Evolutionary conservation across 129 eudicot genomes (phyloP).

Genomic region (Lactuca saligna): DNA sequence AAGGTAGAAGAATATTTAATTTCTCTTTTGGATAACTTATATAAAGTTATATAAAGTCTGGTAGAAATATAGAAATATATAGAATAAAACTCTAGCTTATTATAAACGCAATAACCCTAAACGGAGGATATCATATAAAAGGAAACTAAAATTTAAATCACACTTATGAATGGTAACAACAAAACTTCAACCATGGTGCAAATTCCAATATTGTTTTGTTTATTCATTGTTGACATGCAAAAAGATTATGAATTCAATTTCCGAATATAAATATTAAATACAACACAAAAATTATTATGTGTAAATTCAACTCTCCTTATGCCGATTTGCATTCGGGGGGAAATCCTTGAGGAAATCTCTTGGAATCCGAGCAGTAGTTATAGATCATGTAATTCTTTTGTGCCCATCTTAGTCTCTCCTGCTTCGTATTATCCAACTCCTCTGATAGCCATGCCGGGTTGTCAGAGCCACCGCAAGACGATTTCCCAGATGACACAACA

Average conservation of each 20-base stretch:
- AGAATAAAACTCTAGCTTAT: too few species aligned
- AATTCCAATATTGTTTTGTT: neutral
- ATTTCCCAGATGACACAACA: conserved; percentile 34
- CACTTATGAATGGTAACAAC: neutral
- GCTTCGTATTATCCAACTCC: conserved; percentile 47
- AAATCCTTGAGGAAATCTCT: conserved; percentile 53
- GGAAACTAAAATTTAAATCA: too few species aligned
- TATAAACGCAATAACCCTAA: too few species aligned
- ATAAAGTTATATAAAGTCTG: too few species aligned
- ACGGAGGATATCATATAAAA: too few species aligned
- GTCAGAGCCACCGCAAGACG: conserved; percentile 34
- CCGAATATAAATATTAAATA: conserved; percentile 1
- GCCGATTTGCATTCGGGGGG: conserved; percentile 50
- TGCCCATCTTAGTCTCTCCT: conserved; percentile 49
- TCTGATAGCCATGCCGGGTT: conserved; percentile 47
- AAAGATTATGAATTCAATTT: neutral
- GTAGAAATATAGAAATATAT: too few species aligned
- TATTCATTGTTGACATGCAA: conserved; percentile 14
- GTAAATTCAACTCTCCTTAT: conserved; percentile 12
- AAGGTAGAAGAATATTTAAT: too few species aligned
- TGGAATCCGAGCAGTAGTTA: conserved; percentile 52
- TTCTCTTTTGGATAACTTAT: too few species aligned
- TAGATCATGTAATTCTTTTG: conserved; percentile 66
- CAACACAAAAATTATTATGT: neutral
- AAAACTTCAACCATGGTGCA: neutral